These are phyloP conservation scores for Grigorovia humatica DNA, from an alignment of 805 yeast species.

Conservation along the genomic window DNA sequence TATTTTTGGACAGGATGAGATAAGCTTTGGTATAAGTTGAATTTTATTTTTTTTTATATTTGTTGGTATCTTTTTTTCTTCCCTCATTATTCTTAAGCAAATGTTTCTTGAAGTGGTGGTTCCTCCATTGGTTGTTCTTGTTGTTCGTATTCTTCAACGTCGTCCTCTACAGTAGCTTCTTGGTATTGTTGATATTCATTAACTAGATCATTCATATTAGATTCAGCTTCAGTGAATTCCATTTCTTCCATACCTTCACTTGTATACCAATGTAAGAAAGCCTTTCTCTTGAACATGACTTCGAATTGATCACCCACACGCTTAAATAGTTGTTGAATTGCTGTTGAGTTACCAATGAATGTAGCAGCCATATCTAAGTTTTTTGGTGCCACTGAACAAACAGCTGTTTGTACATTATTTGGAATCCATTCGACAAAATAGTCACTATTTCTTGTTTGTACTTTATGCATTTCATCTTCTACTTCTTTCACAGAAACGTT, in stretches of 20 bases:
- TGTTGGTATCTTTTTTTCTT: not conserved
- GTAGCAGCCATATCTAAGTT: conserved; percentile 85
- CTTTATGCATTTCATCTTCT: conserved; percentile 83
- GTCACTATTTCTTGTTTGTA: conserved; percentile 69
- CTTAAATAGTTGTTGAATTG: conserved; percentile 82
- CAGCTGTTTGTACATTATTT: conserved; percentile 87
- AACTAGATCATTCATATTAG: conserved; percentile 80
- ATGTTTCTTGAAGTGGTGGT: conserved; percentile 7
- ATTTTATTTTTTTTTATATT: not conserved
- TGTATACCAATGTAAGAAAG: conserved; percentile 94
- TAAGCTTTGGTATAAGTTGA: too few relatives aligned
- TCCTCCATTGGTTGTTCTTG: conserved; percentile 27
- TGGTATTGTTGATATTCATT: conserved; percentile 90
- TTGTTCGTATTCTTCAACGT: conserved; percentile 9
- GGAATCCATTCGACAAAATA: conserved; percentile 96
- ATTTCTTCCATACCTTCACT: conserved; percentile 93
- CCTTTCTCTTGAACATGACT: conserved; percentile 88
- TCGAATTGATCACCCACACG: conserved; percentile 84
- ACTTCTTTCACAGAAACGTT: conserved; percentile 87
- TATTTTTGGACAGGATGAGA: not conserved
- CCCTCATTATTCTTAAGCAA: conserved; percentile 11
- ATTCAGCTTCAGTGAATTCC: conserved; percentile 90
- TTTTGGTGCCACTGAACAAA: conserved; percentile 83
- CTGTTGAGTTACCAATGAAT: conserved; percentile 85
- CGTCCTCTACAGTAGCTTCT: conserved; percentile 69